Evolutionary conservation across 2,329 filamentous ascomycete genomes (phyloP).

Genomic region (Sporothrix brasiliensis): DNA sequence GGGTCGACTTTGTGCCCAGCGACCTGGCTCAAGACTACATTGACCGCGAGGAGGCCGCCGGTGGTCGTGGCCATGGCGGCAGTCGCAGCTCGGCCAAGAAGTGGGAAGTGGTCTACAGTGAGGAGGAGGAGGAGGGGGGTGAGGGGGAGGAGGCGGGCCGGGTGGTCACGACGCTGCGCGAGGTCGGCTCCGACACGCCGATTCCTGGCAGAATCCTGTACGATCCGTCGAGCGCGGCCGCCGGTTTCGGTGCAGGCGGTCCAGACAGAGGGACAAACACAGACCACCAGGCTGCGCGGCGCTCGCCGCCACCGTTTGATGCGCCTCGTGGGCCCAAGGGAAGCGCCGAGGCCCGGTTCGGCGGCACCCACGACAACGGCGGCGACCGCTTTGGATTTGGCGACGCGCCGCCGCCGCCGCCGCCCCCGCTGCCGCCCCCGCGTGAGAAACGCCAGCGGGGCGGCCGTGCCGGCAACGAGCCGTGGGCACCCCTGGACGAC

Average conservation of each 20-base stretch:
- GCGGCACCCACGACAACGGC: neutral
- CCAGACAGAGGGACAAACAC: neutral
- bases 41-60: conserved; percentile 60
- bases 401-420: neutral
- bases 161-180: conserved; percentile 59
- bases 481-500: conserved; percentile 19
- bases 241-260: neutral
- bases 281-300: neutral
- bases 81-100: conserved; percentile 48
- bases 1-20: conserved; percentile 86
- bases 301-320: conserved; percentile 23
- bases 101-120: conserved; percentile 75
- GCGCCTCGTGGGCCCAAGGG: conserved; percentile 42
- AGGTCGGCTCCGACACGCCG: conserved; percentile 41
- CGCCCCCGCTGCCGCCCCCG: conserved; percentile 13
- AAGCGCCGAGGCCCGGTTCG: neutral
- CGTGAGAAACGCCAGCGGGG: conserved; percentile 15
- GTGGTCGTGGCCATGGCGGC: conserved; percentile 41
- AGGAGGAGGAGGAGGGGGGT: conserved; percentile 48
- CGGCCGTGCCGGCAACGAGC: neutral
- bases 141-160: conserved; percentile 40
- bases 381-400: neutral
- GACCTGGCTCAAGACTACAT: conserved; percentile 76
- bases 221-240: neutral
- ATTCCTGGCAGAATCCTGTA: conserved; percentile 25